phyloP scores from a whole-genome alignment of 2,329 filamentous ascomycete species.

The Phialophora verrucosa region DNA sequence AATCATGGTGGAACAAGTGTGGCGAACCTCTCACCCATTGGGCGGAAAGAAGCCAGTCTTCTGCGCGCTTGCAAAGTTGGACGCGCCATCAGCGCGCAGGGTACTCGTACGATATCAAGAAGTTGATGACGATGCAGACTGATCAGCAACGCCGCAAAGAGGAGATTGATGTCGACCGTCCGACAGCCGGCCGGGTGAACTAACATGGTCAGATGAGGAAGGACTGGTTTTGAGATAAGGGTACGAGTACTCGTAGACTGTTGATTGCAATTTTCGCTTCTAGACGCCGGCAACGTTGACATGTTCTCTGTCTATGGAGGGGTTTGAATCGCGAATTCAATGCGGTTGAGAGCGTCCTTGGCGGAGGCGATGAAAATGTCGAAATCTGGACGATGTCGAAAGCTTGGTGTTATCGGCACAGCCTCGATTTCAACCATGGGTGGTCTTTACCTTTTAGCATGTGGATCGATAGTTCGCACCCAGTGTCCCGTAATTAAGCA shows the following conservation, averaged over 20 bases:
- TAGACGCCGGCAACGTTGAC: background rate
- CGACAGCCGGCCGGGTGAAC: background rate
- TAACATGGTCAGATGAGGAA: no score
- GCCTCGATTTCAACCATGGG: background rate
- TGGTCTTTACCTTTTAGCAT: background rate
- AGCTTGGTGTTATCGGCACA: background rate
- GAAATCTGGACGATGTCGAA: background rate
- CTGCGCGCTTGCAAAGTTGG: constrained; percentile 4
- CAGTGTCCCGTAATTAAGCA: constrained; percentile 14
- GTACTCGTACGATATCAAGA: constrained; percentile 6
- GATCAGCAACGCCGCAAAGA: constrained; percentile 1
- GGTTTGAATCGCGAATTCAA: background rate
- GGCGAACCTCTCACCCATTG: constrained; percentile 20
- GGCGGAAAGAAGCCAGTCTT: constrained; percentile 5
- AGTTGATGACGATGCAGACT: constrained; percentile 4
- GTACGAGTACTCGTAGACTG: background rate
- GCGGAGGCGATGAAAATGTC: background rate
- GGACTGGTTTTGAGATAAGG: background rate
- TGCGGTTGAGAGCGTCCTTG: background rate
- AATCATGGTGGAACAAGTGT: constrained; percentile 35
- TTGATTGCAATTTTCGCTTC: background rate
- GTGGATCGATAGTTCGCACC: constrained; percentile 21
- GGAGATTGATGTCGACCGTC: background rate
- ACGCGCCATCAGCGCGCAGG: constrained; percentile 3
- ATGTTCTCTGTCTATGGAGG: background rate